phyloP scores from a whole-genome alignment of 805 yeast genomes.

The Limtongozyma cylindracea region DNA sequence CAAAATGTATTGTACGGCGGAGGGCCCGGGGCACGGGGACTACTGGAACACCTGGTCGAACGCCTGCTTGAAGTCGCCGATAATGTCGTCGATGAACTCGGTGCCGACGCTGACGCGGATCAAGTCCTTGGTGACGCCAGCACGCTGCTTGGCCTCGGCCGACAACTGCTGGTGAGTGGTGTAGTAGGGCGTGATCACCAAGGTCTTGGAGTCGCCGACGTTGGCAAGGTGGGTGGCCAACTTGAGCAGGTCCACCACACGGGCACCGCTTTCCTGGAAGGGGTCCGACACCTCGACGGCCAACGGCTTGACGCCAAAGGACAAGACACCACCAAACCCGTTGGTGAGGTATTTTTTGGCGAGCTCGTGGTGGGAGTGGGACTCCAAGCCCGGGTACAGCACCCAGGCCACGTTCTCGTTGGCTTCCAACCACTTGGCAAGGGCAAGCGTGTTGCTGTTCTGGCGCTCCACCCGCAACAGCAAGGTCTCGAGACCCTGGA shows the following conservation, averaged over 20 bases:
- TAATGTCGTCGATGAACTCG: constrained; percentile 5
- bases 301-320: constrained; percentile 67
- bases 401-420: constrained; percentile 70
- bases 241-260: constrained; percentile 62
- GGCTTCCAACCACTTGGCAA: constrained; percentile 54
- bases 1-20: too few species aligned
- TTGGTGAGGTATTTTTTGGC: constrained; percentile 56
- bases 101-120: constrained; percentile 26
- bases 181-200: constrained; percentile 87
- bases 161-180: constrained; percentile 87
- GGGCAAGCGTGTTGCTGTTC: constrained; percentile 51
- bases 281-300: constrained; percentile 19
- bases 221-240: constrained; percentile 85
- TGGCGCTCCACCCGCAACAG: constrained; percentile 90
- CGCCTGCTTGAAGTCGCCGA: constrained; percentile 30
- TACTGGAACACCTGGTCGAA: constrained; percentile 29
- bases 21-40: not conserved
- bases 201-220: constrained; percentile 89
- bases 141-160: constrained; percentile 52
- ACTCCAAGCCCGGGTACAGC: constrained; percentile 72
- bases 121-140: constrained; percentile 78
- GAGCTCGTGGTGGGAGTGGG: constrained; percentile 52
- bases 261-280: constrained; percentile 57
- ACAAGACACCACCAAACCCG: constrained; percentile 65
- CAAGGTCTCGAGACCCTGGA: constrained; percentile 87